These are phyloP conservation scores for Neurospora sp. DNA, from an alignment of 495 filamentous ascomycete species.

Conservation along the genomic window DNA sequence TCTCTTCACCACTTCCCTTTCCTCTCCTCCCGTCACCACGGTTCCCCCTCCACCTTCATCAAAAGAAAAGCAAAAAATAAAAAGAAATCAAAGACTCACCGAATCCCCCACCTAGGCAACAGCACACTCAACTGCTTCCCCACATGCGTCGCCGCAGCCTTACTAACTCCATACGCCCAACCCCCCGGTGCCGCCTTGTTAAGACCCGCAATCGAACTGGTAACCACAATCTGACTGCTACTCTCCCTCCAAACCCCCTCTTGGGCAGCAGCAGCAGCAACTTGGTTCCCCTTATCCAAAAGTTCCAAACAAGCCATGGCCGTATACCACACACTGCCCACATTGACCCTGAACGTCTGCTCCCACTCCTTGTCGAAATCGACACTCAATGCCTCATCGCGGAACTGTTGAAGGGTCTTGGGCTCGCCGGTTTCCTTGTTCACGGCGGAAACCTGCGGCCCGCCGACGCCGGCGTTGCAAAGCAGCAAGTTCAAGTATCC, in stretches of 20 bases:
- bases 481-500: slow-evolving; percentile 55
- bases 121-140: slow-evolving; percentile 49
- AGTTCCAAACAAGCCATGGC: slow-evolving; percentile 53
- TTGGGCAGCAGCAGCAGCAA: too few species aligned
- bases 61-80: slow-evolving; percentile 23
- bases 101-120: slow-evolving; percentile 48
- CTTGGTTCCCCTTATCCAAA: slow-evolving; percentile 43
- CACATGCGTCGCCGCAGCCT: slow-evolving; percentile 53
- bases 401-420: slow-evolving; percentile 40
- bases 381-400: slow-evolving; percentile 38
- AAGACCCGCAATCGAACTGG: slow-evolving; percentile 51
- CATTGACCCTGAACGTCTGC: slow-evolving; percentile 49
- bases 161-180: slow-evolving; percentile 51
- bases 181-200: slow-evolving; percentile 45
- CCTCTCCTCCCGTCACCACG: background rate
- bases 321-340: slow-evolving; percentile 51
- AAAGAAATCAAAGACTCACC: slow-evolving; percentile 15
- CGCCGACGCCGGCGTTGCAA: slow-evolving; percentile 56
- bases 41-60: slow-evolving; percentile 20
- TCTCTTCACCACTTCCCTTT: background rate
- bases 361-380: slow-evolving; percentile 46
- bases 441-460: slow-evolving; percentile 31
- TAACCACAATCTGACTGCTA: slow-evolving; percentile 51
- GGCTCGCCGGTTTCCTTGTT: slow-evolving; percentile 10
- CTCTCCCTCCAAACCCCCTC: background rate